Conservation (phyloP, 2,329 filamentous ascomycete species). For the Ilyonectria mors-panacis region DNA sequence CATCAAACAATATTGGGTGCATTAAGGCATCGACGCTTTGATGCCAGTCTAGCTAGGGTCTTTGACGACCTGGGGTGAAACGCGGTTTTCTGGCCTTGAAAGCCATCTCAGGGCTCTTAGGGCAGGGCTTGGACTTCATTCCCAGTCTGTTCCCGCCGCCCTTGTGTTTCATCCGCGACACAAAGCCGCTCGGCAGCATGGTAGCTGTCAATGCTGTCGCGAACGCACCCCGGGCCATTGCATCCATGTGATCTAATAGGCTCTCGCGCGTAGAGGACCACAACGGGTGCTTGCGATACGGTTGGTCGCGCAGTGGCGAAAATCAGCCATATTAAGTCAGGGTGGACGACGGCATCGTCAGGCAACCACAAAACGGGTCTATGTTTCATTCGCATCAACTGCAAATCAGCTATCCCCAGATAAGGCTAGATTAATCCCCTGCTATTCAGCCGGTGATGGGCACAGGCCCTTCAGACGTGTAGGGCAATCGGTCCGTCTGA, state of each 20-base stretch:
- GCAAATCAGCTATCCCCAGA: neutral
- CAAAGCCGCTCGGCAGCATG: neutral
- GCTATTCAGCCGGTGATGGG: too few relatives aligned
- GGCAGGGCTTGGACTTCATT: neutral
- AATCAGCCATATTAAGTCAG: neutral
- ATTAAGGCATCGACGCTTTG: neutral
- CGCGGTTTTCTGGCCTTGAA: neutral
- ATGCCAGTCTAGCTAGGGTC: neutral
- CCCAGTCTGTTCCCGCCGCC: neutral
- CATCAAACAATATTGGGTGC: neutral
- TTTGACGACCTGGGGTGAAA: neutral
- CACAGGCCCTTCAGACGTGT: too few relatives aligned
- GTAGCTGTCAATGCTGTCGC: conserved; percentile 2
- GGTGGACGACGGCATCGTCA: neutral
- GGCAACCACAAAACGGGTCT: neutral
- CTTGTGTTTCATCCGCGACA: neutral
- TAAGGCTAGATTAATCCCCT: too few relatives aligned
- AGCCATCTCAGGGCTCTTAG: neutral
- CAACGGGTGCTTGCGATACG: neutral
- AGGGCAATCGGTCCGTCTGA: too few relatives aligned
- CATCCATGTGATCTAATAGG: neutral
- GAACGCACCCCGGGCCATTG: neutral
- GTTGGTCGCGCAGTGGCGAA: neutral
- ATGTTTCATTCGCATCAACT: neutral
- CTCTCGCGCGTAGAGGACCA: too few relatives aligned